Conservation (phyloP, 2,329 filamentous ascomycete genomes). For the Hymenoscyphus scutula region DNA sequence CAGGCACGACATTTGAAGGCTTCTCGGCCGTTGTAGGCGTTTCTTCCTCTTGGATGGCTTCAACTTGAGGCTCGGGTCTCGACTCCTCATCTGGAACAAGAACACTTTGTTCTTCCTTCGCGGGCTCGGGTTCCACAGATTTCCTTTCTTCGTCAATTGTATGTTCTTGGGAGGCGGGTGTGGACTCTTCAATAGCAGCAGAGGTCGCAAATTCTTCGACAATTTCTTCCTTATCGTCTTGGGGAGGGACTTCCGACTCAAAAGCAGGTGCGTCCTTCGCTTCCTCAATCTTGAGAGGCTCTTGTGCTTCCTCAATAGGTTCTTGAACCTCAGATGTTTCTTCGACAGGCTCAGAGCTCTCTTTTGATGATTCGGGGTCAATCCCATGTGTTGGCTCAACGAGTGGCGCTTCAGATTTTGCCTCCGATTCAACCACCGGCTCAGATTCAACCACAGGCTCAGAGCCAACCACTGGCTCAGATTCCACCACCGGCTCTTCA, state of each 20-base stretch:
- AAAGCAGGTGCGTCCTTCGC: not conserved
- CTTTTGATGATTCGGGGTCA: not conserved
- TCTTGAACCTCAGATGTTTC: not conserved
- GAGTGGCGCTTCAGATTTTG: not conserved
- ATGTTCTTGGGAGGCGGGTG: not conserved
- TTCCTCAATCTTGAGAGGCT: not conserved
- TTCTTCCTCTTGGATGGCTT: not conserved
- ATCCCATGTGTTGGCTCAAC: not conserved
- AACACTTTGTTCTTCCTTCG: not conserved
- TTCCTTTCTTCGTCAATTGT: not conserved
- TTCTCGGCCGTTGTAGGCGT: not conserved
- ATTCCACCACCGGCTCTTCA: not conserved
- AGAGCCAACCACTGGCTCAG: no score
- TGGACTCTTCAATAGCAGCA: slow-evolving; percentile 4
- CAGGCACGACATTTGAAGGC: not conserved
- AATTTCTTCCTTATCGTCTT: not conserved
- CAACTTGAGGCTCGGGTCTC: not conserved
- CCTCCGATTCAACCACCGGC: not conserved
- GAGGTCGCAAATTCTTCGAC: slow-evolving; percentile 5
- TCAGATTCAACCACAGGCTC: no score
- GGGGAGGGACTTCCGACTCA: not conserved
- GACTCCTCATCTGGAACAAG: not conserved
- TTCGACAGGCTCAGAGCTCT: slow-evolving; percentile 1
- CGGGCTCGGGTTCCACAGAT: not conserved
- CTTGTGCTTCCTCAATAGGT: not conserved